Base-by-base conservation (phyloP, 2,329 filamentous ascomycete genomes). In the Cytospora mali region DNA sequence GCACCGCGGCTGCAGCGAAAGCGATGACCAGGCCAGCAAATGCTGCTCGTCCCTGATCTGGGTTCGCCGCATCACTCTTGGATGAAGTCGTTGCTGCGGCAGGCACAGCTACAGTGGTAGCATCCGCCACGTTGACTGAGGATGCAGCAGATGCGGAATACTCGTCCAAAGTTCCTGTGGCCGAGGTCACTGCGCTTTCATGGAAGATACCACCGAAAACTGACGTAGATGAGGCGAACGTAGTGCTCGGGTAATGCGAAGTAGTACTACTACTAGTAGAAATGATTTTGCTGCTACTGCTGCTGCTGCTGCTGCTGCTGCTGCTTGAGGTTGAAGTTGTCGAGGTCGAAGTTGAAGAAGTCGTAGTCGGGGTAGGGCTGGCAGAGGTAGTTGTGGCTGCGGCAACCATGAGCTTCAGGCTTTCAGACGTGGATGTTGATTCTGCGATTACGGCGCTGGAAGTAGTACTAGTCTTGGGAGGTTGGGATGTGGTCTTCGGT, bases 11-110 rank as follows among this genome's bases (percentile, higher is more conserved):
- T 27, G 82, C 84, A 33, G 85, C 75, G 51, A 87, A 77, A 58
- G 84, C 84, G 52, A 86, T 77, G 50, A 86, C 75, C 25, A 87
- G 76, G 52, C 84, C 82, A 9, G 77, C 82, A 46, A 84, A 72
- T 55, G 84, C 82, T 55, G 79, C 77, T 58, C 79, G 79, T 55
- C 80, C 79, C 67, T 84, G 78, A 52, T 78, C 79, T 18, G 76
- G 75, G 6, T 70, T 73, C 6, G 69, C 70, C 23, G 77, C 80
- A 66, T 83, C 81, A 65, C 75, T 83, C 68, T 79, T 70, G 11
- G 71, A 69, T 21, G 69, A 69, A 23, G 70, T 67, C 23, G 69
- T 60, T 13, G 55, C 42, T 14, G 71, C 66, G 25, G 71, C 58
- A 6, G 68, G 65, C 6, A 64, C 62, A 42, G 63, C 67, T 16